These are phyloP conservation scores for Pholiota microspora DNA, from an alignment of 768 basidiomycete genomes.

Conservation along the genomic window DNA sequence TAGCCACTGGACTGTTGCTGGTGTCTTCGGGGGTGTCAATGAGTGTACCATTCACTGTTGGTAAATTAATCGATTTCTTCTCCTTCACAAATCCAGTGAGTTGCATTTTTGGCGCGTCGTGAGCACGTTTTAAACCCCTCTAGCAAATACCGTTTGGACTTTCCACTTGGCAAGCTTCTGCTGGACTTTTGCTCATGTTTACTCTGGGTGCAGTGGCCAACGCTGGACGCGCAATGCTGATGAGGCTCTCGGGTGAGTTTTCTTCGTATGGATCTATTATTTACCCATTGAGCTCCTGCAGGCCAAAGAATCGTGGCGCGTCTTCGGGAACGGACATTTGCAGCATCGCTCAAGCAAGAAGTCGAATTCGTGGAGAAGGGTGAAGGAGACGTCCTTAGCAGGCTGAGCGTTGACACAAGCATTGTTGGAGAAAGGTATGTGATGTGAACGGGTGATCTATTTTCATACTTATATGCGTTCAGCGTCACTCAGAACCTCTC, in stretches of 20 bases:
- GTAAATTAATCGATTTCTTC: slow-evolving; percentile 94
- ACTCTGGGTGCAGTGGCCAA: slow-evolving; percentile 88
- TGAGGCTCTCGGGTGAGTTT: slow-evolving; percentile 75
- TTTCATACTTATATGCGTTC: slow-evolving; percentile 2
- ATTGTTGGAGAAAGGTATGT: slow-evolving; percentile 88
- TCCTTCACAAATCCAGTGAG: slow-evolving; percentile 68
- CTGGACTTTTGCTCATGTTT: slow-evolving; percentile 69
- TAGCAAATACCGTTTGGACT: slow-evolving; percentile 81
- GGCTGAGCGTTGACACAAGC: slow-evolving; percentile 87
- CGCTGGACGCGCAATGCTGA: slow-evolving; percentile 77
- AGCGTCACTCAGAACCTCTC: slow-evolving; percentile 80
- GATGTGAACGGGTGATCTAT: not conserved
- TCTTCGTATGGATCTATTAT: not conserved
- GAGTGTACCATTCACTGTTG: slow-evolving; percentile 91
- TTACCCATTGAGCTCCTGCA: slow-evolving; percentile 10
- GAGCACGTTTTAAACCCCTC: not conserved
- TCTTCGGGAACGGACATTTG: slow-evolving; percentile 78
- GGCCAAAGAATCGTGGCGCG: slow-evolving; percentile 92
- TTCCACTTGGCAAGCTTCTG: slow-evolving; percentile 78
- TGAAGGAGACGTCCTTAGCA: slow-evolving; percentile 90
- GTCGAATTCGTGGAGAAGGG: slow-evolving; percentile 91
- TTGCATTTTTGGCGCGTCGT: slow-evolving; percentile 10
- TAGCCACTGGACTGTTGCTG: slow-evolving; percentile 77
- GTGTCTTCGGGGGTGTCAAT: slow-evolving; percentile 91
- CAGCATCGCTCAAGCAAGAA: slow-evolving; percentile 83